phyloP scores from a whole-genome alignment of 352 stramenopile species.

The Pythium coloratum region DNA sequence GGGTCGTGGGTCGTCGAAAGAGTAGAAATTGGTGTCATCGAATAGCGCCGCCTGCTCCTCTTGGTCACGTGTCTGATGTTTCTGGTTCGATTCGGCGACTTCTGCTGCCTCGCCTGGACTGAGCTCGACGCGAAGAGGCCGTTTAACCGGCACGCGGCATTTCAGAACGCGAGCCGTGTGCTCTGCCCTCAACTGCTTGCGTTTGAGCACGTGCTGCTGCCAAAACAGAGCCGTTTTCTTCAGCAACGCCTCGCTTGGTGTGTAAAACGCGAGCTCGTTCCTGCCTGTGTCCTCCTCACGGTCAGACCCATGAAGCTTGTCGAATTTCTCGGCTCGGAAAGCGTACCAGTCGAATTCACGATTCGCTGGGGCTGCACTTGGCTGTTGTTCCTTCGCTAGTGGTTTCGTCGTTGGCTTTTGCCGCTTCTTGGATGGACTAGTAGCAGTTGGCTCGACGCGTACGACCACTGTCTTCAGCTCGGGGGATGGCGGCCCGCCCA shows the following conservation, averaged over 20 bases:
- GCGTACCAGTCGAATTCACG: constrained; percentile 34
- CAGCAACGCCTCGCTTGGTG: constrained; percentile 44
- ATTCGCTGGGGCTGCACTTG: background rate
- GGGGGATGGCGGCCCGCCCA: background rate
- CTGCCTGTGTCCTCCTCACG: background rate
- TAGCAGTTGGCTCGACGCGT: background rate
- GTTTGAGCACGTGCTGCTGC: constrained; percentile 31
- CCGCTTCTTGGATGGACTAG: background rate
- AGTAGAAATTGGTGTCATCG: constrained; percentile 30
- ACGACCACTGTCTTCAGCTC: background rate
- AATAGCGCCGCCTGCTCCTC: constrained; percentile 30
- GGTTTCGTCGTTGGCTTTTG: background rate
- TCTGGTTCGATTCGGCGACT: constrained; percentile 13
- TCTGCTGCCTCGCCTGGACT: constrained; percentile 18
- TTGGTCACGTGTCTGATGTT: constrained; percentile 16
- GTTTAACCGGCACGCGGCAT: constrained; percentile 28
- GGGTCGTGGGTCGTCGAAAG: constrained; percentile 28
- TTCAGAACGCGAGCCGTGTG: constrained; percentile 22
- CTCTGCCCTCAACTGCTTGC: constrained; percentile 23
- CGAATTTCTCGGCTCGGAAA: constrained; percentile 30
- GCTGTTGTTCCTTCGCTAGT: background rate
- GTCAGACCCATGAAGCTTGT: constrained; percentile 7
- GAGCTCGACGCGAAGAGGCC: constrained; percentile 30
- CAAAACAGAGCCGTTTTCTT: constrained; percentile 49
- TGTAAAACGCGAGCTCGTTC: constrained; percentile 52